phyloP scores from a whole-genome alignment of 768 basidiomycete genomes.

The Rhodosporidiobolus odoratus region DNA sequence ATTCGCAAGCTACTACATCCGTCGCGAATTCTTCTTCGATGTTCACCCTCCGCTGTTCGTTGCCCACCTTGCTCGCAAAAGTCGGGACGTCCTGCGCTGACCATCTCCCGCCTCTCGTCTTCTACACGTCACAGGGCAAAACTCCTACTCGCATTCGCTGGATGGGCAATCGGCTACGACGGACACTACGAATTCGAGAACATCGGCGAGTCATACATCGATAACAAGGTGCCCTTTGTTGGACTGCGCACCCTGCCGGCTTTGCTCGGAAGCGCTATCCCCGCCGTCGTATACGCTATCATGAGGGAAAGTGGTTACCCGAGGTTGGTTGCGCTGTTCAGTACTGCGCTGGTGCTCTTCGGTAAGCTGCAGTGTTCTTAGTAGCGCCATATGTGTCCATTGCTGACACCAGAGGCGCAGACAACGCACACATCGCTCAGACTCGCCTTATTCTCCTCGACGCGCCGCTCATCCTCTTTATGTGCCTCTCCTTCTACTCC shows the following conservation, averaged over 20 bases:
- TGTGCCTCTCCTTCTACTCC: constrained; percentile 83
- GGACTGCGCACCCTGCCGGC: constrained; percentile 91
- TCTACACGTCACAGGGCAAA: constrained; percentile 56
- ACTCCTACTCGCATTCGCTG: constrained; percentile 83
- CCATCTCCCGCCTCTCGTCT: not conserved
- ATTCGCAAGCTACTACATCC: constrained; percentile 90
- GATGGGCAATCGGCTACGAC: constrained; percentile 95
- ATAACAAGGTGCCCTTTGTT: constrained; percentile 81
- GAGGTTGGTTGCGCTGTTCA: constrained; percentile 81
- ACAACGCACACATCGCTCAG: constrained; percentile 92
- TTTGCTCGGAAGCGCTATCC: constrained; percentile 78
- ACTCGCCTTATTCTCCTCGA: constrained; percentile 95
- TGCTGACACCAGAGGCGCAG: constrained; percentile 49
- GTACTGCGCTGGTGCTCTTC: constrained; percentile 75
- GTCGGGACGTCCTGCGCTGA: too few species aligned
- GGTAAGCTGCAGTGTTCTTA: constrained; percentile 55
- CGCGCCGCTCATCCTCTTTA: constrained; percentile 89
- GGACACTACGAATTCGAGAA: constrained; percentile 89
- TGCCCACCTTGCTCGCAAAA: too few species aligned
- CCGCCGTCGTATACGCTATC: constrained; percentile 86
- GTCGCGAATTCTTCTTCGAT: constrained; percentile 95
- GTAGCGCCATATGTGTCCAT: accelerated
- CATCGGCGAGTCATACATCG: constrained; percentile 88
- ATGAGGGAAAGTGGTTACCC: constrained; percentile 99
- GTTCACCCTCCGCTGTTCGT: constrained; percentile 81